A percentile compares a stretch with the other conserved stretches of the same genome.
phyloP scores from a whole-genome alignment of 768 basidiomycete species.

The Tulasnella sp. region DNA sequence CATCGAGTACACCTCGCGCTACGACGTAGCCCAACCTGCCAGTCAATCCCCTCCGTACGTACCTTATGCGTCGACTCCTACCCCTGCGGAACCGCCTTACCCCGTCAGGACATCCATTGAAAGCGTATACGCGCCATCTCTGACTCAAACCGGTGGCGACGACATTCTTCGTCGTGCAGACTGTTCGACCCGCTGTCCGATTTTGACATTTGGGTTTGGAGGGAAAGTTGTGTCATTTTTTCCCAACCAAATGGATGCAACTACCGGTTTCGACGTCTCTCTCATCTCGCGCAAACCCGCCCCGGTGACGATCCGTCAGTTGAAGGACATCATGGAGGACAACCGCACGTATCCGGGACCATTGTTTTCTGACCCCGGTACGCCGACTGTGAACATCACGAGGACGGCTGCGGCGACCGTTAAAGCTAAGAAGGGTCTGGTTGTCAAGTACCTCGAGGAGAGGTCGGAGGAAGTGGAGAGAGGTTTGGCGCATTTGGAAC shows the following conservation, averaged over 20 bases:
- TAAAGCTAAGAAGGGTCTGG: constrained; percentile 75
- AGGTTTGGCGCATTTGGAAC: constrained; percentile 56
- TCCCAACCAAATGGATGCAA: constrained; percentile 52
- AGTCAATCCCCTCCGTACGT: neutral
- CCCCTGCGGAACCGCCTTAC: neutral
- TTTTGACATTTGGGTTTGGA: constrained; percentile 88
- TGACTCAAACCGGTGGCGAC: constrained; percentile 68
- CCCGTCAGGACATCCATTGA: neutral
- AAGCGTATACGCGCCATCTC: constrained; percentile 59
- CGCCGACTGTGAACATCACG: constrained; percentile 52
- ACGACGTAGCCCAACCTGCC: too few relatives aligned
- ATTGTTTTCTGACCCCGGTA: constrained; percentile 61
- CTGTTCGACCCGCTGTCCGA: constrained; percentile 58
- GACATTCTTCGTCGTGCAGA: constrained; percentile 62
- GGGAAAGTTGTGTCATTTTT: constrained; percentile 84
- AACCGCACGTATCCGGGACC: constrained; percentile 73
- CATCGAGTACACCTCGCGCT: too few relatives aligned
- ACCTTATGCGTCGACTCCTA: neutral
- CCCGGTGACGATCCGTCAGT: constrained; percentile 49
- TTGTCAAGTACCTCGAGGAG: constrained; percentile 63
- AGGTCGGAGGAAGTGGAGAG: constrained; percentile 64
- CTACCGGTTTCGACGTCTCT: constrained; percentile 66
- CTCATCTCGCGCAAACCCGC: constrained; percentile 59
- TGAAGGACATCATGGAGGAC: constrained; percentile 58
- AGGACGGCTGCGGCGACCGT: constrained; percentile 43